Conservation (phyloP, 2,329 filamentous ascomycete genomes). For the Trichophyton simii region DNA sequence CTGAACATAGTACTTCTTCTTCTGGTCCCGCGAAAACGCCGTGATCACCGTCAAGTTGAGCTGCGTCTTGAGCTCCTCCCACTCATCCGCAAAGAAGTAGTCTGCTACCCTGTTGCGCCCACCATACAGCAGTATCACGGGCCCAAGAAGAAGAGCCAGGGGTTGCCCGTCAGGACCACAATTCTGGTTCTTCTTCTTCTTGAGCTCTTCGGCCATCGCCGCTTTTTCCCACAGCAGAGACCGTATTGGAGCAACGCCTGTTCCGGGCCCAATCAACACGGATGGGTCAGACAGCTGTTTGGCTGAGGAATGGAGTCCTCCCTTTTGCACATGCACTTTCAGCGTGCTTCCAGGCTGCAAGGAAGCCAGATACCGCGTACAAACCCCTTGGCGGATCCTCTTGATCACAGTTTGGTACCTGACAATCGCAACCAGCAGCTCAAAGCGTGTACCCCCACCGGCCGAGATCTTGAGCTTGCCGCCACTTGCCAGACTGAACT, state of each 20-base stretch:
- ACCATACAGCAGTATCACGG: constrained; percentile 65
- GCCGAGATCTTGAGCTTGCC: constrained; percentile 35
- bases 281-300: constrained; percentile 45
- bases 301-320: constrained; percentile 38
- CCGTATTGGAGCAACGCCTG: constrained; percentile 74
- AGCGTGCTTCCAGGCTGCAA: constrained; percentile 49
- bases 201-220: constrained; percentile 23
- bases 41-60: constrained; percentile 44
- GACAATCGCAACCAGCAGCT: constrained; percentile 75
- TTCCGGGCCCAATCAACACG: constrained; percentile 71
- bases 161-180: constrained; percentile 18
- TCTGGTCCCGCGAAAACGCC: constrained; percentile 60
- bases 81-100: constrained; percentile 72
- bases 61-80: constrained; percentile 39
- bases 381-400: constrained; percentile 72
- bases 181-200: constrained; percentile 20
- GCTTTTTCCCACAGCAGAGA: constrained; percentile 66
- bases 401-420: constrained; percentile 83
- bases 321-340: constrained; percentile 45
- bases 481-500: constrained; percentile 84
- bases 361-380: constrained; percentile 68
- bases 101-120: constrained; percentile 63
- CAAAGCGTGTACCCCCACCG: constrained; percentile 41
- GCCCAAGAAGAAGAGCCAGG: constrained; percentile 21
- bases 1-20: constrained; percentile 55